Evolutionary conservation across 768 basidiomycete species (phyloP).

Genomic region (Favolaschia claudopus): DNA sequence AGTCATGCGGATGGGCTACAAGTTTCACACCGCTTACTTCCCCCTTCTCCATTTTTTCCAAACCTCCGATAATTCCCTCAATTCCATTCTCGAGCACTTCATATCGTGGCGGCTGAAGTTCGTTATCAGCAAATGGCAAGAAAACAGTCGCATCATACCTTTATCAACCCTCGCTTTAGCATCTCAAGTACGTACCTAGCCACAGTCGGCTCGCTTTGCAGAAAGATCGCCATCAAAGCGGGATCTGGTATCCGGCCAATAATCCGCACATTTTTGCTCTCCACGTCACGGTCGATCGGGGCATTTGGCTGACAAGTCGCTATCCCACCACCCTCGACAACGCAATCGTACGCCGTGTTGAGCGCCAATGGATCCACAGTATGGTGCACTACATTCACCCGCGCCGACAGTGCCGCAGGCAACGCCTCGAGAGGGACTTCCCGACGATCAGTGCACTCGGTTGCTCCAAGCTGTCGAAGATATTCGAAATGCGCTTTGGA

Average conservation of each 20-base stretch:
- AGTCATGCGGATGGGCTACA: slow-evolving; percentile 20
- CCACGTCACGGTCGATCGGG: neutral
- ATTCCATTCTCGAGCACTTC: slow-evolving; percentile 52
- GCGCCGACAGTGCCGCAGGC: neutral
- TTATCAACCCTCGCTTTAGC: slow-evolving; percentile 43
- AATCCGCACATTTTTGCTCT: neutral
- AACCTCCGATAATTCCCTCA: slow-evolving; percentile 47
- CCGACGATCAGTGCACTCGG: slow-evolving; percentile 39
- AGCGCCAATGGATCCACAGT: neutral
- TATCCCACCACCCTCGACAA: neutral
- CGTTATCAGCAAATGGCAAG: no score
- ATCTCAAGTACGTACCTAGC: slow-evolving; percentile 29
- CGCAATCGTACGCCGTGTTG: slow-evolving; percentile 6
- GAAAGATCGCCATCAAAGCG: slow-evolving; percentile 30
- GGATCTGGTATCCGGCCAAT: slow-evolving; percentile 21
- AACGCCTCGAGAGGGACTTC: slow-evolving; percentile 2
- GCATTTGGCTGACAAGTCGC: neutral
- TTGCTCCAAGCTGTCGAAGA: slow-evolving; percentile 42
- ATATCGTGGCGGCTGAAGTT: slow-evolving; percentile 49
- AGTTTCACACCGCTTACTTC: slow-evolving; percentile 15
- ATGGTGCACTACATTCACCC: slow-evolving; percentile 11
- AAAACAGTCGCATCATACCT: slow-evolving; percentile 32
- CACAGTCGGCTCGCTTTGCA: slow-evolving; percentile 27
- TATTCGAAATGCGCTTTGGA: slow-evolving; percentile 44
- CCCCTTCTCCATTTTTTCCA: slow-evolving; percentile 32